A percentile compares a stretch with the other conserved stretches of the same genome.
Conservation (phyloP, 495 filamentous ascomycete genomes). For the Neurospora hispaniola region DNA sequence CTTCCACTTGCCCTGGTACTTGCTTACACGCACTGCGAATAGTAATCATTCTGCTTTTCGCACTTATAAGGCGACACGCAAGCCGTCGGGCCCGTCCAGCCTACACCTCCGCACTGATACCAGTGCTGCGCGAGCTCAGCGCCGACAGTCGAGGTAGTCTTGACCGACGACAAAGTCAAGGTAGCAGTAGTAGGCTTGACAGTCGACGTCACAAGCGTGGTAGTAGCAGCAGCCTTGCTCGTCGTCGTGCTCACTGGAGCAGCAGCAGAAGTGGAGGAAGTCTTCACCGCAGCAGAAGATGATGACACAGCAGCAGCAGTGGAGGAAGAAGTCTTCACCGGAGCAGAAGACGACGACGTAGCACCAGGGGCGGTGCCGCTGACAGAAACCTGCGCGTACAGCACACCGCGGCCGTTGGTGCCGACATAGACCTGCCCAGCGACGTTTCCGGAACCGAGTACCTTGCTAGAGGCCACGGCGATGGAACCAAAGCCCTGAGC, state of each 20-base stretch:
- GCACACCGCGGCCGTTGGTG: constrained; percentile 48
- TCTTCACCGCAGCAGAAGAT: neutral
- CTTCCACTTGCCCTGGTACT: too few relatives aligned
- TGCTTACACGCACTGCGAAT: constrained; percentile 35
- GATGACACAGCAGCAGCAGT: neutral
- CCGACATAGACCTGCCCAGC: constrained; percentile 46
- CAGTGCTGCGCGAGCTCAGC: constrained; percentile 9
- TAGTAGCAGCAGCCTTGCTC: neutral
- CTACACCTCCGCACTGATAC: constrained; percentile 17
- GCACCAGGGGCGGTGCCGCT: neutral
- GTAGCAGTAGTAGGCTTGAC: neutral
- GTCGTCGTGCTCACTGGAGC: neutral
- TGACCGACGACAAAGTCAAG: neutral
- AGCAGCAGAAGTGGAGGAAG: neutral
- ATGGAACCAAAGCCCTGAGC: constrained; percentile 43
- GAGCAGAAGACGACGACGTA: neutral
- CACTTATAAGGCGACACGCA: constrained; percentile 13
- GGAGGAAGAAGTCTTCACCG: neutral
- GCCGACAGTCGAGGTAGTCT: neutral
- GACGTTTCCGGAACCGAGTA: constrained; percentile 39
- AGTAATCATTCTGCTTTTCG: constrained; percentile 22
- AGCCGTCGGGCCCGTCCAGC: constrained; percentile 12
- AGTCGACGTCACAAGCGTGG: constrained; percentile 10
- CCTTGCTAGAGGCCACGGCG: constrained; percentile 22
- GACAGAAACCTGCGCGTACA: constrained; percentile 32